phyloP scores from a whole-genome alignment of 306 rosid genomes.

The Trichosanthes truncata region DNA sequence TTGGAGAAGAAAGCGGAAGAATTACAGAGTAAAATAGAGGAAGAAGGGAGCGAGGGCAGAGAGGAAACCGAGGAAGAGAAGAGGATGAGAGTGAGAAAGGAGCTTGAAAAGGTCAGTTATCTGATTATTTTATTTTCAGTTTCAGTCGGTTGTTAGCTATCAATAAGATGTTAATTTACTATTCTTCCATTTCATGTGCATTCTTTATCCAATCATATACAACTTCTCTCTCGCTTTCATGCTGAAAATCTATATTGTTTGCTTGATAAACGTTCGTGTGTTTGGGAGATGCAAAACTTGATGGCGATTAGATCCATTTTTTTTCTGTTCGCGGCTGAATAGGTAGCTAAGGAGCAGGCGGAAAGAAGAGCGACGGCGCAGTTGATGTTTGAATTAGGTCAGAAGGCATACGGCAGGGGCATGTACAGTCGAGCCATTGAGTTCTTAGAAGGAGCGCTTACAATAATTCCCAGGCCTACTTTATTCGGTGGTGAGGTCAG shows the following conservation, averaged over 20 bases:
- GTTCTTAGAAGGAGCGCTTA: constrained; percentile 87
- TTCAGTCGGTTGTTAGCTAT: not conserved
- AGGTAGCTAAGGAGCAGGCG: constrained; percentile 97
- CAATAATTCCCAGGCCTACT: constrained; percentile 74
- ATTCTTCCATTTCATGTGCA: not conserved
- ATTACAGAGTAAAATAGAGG: constrained; percentile 44
- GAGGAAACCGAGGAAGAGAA: constrained; percentile 78
- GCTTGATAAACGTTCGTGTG: not conserved
- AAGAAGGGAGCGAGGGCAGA: constrained; percentile 26
- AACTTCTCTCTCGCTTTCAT: not conserved
- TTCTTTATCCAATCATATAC: not conserved
- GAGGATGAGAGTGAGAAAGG: constrained; percentile 79
- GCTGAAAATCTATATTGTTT: not conserved
- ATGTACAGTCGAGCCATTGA: constrained; percentile 88
- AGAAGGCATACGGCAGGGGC: constrained; percentile 86
- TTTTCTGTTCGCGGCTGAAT: constrained; percentile 13
- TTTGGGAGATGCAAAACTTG: not conserved
- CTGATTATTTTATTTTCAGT: not conserved
- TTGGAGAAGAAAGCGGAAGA: constrained; percentile 87
- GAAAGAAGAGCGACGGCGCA: constrained; percentile 88
- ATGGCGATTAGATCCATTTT: not conserved
- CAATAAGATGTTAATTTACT: not conserved
- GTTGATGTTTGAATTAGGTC: constrained; percentile 91
- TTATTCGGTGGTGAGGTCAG: constrained; percentile 97
- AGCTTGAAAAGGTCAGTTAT: constrained; percentile 71